These are phyloP conservation scores for Hortaea sp. DNA, from an alignment of 2,329 filamentous ascomycete genomes.

Conservation along the genomic window DNA sequence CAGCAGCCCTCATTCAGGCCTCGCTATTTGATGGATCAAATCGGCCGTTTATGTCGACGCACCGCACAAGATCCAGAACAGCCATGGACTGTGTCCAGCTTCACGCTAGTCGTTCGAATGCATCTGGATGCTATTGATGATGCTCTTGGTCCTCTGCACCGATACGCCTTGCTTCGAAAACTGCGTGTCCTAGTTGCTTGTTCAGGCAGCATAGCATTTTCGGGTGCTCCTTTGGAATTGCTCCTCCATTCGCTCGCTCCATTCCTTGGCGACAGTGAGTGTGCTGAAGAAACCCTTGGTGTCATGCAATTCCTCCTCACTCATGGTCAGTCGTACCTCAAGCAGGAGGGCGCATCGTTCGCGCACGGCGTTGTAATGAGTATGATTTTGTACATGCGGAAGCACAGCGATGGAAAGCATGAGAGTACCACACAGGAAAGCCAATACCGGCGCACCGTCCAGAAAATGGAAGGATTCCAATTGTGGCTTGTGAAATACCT, in stretches of 20 bases:
- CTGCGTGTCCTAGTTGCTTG: conserved; percentile 71
- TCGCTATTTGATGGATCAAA: conserved; percentile 63
- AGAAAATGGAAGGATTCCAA: conserved; percentile 65
- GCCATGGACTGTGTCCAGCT: conserved; percentile 18
- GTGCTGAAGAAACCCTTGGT: conserved; percentile 81
- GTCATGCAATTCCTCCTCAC: conserved; percentile 75
- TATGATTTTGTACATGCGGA: conserved; percentile 65
- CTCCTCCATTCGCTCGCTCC: conserved; percentile 68
- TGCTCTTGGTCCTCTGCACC: conserved; percentile 75
- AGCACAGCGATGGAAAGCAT: conserved; percentile 21
- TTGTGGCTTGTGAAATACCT: conserved; percentile 68
- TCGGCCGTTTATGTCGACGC: conserved; percentile 67
- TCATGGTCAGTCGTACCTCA: conserved; percentile 55
- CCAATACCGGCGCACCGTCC: conserved; percentile 67
- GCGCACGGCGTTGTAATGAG: conserved; percentile 71
- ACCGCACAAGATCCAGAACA: conserved; percentile 52
- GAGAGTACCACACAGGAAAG: conserved; percentile 66
- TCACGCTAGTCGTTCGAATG: conserved; percentile 46
- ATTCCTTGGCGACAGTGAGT: conserved; percentile 73
- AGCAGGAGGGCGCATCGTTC: conserved; percentile 56
- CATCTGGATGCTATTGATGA: conserved; percentile 73
- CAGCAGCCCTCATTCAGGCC: conserved; percentile 82
- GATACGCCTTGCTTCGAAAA: conserved; percentile 77
- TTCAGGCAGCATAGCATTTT: conserved; percentile 60
- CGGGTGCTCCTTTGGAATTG: conserved; percentile 83